Percentiles rank a stretch among this genome's conserved stretches.
phyloP scores from a whole-genome alignment of 805 yeast species.

The Cyberlindnera meyerae region DNA sequence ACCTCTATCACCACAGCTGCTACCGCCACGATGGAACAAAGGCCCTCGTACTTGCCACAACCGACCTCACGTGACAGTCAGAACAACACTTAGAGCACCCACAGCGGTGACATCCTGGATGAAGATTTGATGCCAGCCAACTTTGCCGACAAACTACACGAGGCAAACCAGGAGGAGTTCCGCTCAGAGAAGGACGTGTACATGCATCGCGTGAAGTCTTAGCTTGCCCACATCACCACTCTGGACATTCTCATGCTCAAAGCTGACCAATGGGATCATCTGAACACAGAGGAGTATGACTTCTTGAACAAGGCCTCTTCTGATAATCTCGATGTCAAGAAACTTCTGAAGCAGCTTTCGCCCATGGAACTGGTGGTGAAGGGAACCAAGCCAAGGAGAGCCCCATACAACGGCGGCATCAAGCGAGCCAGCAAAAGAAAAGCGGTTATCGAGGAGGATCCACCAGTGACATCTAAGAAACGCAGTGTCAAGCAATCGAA shows the following conservation, averaged over 20 bases:
- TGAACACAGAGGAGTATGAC: slow-evolving; percentile 25
- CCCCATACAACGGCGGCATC: slow-evolving; percentile 3
- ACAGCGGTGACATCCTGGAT: too few species aligned
- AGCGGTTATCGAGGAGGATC: slow-evolving; percentile 4
- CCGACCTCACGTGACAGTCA: neutral
- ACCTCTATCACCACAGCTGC: too few species aligned
- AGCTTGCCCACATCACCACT: slow-evolving; percentile 26
- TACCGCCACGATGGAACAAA: neutral
- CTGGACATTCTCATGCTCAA: slow-evolving; percentile 22
- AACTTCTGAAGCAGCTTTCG: slow-evolving; percentile 25
- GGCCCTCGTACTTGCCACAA: neutral
- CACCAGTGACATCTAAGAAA: slow-evolving; percentile 5
- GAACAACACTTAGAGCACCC: too few species aligned
- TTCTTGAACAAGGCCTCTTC: slow-evolving; percentile 23
- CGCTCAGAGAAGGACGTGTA: slow-evolving; percentile 22
- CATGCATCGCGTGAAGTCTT: slow-evolving; percentile 19
- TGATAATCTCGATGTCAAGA: slow-evolving; percentile 25
- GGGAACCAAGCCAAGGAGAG: slow-evolving; percentile 16
- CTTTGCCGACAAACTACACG: slow-evolving; percentile 14
- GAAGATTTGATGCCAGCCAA: slow-evolving; percentile 13
- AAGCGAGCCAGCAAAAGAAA: slow-evolving; percentile 8
- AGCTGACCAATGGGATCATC: slow-evolving; percentile 25
- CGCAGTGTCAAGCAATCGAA: slow-evolving; percentile 5
- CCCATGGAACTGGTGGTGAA: slow-evolving; percentile 21
- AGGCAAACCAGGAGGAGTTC: slow-evolving; percentile 20